Evolutionary conservation across 108 stramenopile species (phyloP), one percentile per base, ranked within the genome.

Genomic region (Cyclotella sp.): DNA sequence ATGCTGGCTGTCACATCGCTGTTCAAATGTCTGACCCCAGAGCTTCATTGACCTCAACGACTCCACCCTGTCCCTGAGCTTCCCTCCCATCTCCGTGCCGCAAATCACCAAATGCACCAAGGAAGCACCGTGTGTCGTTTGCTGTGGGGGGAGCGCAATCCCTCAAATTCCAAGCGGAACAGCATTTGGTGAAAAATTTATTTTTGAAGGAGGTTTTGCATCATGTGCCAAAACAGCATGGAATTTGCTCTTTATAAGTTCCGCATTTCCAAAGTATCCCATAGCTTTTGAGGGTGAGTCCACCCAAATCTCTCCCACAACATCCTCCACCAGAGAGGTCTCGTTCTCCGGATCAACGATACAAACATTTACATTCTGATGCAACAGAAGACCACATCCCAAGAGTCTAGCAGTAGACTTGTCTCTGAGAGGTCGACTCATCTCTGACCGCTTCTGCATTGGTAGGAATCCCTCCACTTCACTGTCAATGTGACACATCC

Each of bases 231-330:
- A 28, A 11, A 47, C 64, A n/a, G 91, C 94, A 60, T 90, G 84
- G 85, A 93, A 95, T 34, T 91, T 91, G 14, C 82, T 75, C 28
- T 86, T 71, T 3, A 86, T 92, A 57, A 92, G 86, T 15, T 78
- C 73, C 55, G 89, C 88, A 49, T 73, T 73, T 11, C 86, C 82
- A 51, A 70, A 94, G 75, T 95, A 95, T 24, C 97, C 97, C 6
- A 78, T 70, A 21, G 97, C 97, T 73, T 94, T 96, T 30, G 91
- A 93, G 11, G 89, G 86, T 7, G 95, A 95, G 10, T 85, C 41
- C 13, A 99, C 77, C 98, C 98, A 99, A 62, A 99, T 94, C 76
- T 99, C 98, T 58, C 97, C 98, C 16, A 98, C 94, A 6, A 12
- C 24, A 69, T 83, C 85, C 43, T 83, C 85, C 12, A 58, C 80